phyloP scores from a whole-genome alignment of 1,139 yeast species.

The Debaryomyces coudertii region DNA sequence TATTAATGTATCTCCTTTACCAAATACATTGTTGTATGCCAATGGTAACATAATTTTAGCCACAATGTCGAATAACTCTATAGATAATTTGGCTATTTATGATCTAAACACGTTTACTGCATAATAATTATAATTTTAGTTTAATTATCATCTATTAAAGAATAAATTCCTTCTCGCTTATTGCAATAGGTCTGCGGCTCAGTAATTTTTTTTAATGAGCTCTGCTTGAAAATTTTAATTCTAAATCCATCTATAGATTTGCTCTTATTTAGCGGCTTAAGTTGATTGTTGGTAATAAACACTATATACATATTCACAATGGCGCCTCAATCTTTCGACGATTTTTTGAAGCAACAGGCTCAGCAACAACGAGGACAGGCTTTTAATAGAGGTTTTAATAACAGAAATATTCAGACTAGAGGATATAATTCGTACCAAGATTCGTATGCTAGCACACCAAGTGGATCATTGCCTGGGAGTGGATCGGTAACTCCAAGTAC shows the following conservation, averaged over 20 bases:
- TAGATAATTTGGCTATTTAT: constrained; percentile 6
- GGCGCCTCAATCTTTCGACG: constrained; percentile 31
- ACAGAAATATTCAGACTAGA: neutral
- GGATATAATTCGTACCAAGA: constrained; percentile 8
- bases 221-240: constrained; percentile 11
- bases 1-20: constrained; percentile 2
- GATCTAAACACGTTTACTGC: constrained; percentile 5
- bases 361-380: constrained; percentile 4
- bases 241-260: neutral
- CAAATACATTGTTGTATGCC: constrained; percentile 2
- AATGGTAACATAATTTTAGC: constrained; percentile 1
- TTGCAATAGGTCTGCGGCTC: constrained; percentile 8
- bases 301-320: constrained; percentile 6
- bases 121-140: constrained; percentile 2
- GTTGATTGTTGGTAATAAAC: neutral
- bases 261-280: neutral
- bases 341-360: constrained; percentile 37
- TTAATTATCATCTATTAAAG: constrained; percentile 1
- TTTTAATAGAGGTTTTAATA: constrained; percentile 4
- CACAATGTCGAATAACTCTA: neutral
- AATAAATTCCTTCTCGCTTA: neutral
- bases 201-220: constrained; percentile 2
- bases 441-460: constrained; percentile 29
- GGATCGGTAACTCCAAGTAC: constrained; percentile 45
- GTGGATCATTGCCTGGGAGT: constrained; percentile 42